Base-by-base conservation (phyloP, 1,284 basidiomycete species). In the Ceratobasidium theobromae region DNA sequence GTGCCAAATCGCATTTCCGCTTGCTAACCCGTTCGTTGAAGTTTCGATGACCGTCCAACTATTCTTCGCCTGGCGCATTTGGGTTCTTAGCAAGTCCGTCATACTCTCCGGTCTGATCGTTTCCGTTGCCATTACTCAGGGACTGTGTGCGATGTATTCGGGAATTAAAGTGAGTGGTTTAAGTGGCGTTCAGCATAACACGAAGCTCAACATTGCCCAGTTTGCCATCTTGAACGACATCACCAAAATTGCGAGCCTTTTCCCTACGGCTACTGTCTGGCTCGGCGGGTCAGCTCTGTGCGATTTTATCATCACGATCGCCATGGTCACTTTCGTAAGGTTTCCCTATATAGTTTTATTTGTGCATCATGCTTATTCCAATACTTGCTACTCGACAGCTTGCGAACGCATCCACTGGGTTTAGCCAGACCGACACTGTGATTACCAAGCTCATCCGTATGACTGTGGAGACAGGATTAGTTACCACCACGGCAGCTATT, bases 381-480 rank as follows among this genome's bases (percentile, higher is more conserved):
- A 51, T 12, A 23, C 11, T 23, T 48, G 8, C 12, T 33, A 33
- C 18, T 51, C 48, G 48, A 23, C 38, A 68, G 67, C 60, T 69
- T 32, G 32, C 53, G 16, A 43, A 49, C 18, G 46, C 67, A 28
- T 41, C 57, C 30, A 62, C 70, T 12, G 70, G 69, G 11, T 70
- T 70, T 54, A 65, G 53, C 51, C 52, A 51, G 18, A 71, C 62
- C 25, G 69, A 71, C 40, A 49, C 33, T 18, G 57, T 71, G 33
- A 68, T 71, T 41, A 55, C 62, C 35, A 64, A 65, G 32, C 57
- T 71, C 40, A 70, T 70, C 55, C 54, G 69, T 21, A 67, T 71
- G 69, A 74, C 73, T 2, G 72, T 76, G 23, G 74, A 76, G 69
- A 77, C 77, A 1, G 77, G 77, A 16, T 28, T 73, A 4, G 33